Evolutionary conservation across 306 rosid species (phyloP).

Genomic region (Delonix regia): DNA sequence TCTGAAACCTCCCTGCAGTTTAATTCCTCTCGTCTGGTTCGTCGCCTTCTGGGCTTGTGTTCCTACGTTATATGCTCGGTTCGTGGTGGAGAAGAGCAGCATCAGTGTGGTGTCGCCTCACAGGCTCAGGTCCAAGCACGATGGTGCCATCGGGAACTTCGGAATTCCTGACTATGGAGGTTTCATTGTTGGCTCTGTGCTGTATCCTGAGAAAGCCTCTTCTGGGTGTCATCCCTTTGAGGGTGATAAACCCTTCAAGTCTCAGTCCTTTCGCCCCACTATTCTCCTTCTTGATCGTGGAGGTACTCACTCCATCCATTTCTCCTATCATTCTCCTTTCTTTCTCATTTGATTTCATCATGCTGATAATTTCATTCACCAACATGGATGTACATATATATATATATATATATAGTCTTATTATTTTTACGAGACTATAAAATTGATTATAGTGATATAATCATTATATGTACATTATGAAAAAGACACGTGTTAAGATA

Average conservation of each 20-base stretch:
- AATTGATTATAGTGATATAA: too few species aligned
- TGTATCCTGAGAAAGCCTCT: slow-evolving; percentile 59
- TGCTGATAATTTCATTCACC: background rate
- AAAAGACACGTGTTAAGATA: too few species aligned
- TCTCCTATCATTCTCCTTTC: background rate
- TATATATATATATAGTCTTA: too few species aligned
- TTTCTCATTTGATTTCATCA: background rate
- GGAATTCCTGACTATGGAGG: slow-evolving; percentile 95
- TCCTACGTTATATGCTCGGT: slow-evolving; percentile 38
- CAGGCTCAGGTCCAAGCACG: slow-evolving; percentile 49
- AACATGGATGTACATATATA: too few species aligned
- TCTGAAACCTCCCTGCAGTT: slow-evolving; percentile 30
- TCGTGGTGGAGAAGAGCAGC: slow-evolving; percentile 88
- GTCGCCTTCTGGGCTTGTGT: background rate
- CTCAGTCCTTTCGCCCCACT: slow-evolving; percentile 53
- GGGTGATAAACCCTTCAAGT: slow-evolving; percentile 76
- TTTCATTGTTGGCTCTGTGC: slow-evolving; percentile 66
- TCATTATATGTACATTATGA: too few species aligned
- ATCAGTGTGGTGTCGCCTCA: slow-evolving; percentile 70
- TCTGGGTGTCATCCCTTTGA: slow-evolving; percentile 66
- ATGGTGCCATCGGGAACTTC: slow-evolving; percentile 88
- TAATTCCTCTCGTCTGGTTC: too few species aligned
- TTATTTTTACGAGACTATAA: too few species aligned
- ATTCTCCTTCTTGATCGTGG: slow-evolving; percentile 90
- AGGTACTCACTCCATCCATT: slow-evolving; percentile 51